Evolutionary conservation across 23 red algal species (phyloP).

Genomic region (Cyanidiococcus yangmingshanensis): DNA sequence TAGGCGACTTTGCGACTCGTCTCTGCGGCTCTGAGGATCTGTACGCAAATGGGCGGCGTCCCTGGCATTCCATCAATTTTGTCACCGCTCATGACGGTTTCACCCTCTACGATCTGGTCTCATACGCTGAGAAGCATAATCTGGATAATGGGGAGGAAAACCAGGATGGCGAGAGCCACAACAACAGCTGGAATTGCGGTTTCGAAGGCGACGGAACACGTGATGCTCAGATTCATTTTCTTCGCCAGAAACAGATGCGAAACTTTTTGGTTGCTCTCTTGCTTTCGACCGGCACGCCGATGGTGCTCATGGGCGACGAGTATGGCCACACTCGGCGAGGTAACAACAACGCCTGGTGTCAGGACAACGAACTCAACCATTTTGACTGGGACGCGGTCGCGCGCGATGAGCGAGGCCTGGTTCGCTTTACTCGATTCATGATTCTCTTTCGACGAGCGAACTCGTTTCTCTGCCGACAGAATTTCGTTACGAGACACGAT

Average conservation of each 20-base stretch:
- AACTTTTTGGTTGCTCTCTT: slow-evolving; percentile 71
- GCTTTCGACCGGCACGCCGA: slow-evolving; percentile 73
- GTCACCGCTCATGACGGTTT: slow-evolving; percentile 97
- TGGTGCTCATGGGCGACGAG: slow-evolving; percentile 97
- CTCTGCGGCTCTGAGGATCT: slow-evolving; percentile 84
- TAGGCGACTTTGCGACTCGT: slow-evolving; percentile 76
- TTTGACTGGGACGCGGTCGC: slow-evolving; percentile 41
- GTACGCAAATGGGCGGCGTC: slow-evolving; percentile 50
- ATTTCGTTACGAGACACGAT: slow-evolving; percentile 41
- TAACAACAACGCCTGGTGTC: slow-evolving; percentile 99
- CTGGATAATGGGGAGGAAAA: slow-evolving; percentile 78
- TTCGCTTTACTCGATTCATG: slow-evolving; percentile 33
- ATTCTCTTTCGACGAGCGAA: slow-evolving; percentile 31
- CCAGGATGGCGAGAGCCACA: slow-evolving; percentile 79
- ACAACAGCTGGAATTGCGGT: slow-evolving; percentile 92
- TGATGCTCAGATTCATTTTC: slow-evolving; percentile 20
- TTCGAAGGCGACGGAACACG: slow-evolving; percentile 53
- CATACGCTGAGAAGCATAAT: slow-evolving; percentile 90
- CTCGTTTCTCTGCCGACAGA: slow-evolving; percentile 29
- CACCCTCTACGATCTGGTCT: slow-evolving; percentile 73
- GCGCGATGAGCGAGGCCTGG: slow-evolving; percentile 24
- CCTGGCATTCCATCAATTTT: slow-evolving; percentile 98
- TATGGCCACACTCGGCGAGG: slow-evolving; percentile 73
- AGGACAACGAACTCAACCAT: slow-evolving; percentile 58
- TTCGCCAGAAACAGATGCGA: slow-evolving; percentile 38